A percentile compares a stretch with the other conserved stretches of the same genome.
Evolutionary conservation across 441 rosid genomes (phyloP).

Genomic region (Jatropha multifida): DNA sequence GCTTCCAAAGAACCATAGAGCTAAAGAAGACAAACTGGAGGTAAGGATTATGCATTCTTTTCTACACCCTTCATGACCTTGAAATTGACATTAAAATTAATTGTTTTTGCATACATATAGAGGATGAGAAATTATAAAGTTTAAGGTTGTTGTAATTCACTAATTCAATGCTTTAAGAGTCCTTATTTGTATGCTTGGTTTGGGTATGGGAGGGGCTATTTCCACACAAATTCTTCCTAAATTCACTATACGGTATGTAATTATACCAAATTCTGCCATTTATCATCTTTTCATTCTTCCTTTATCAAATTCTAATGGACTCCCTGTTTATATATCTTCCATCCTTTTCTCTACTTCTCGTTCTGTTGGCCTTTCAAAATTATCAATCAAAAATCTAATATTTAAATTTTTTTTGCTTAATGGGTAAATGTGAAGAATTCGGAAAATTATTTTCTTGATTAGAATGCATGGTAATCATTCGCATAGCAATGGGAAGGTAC

Average conservation of each 20-base stretch:
- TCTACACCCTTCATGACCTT: not conserved
- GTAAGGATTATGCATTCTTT: conserved; percentile 27
- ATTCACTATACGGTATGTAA: not conserved
- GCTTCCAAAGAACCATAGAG: conserved; percentile 63
- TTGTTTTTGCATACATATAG: not conserved
- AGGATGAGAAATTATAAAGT: not conserved
- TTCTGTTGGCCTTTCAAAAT: not conserved
- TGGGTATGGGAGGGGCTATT: not conserved
- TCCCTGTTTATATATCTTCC: not conserved
- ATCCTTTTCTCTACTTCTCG: not conserved
- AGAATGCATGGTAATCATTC: not conserved
- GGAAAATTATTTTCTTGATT: not conserved
- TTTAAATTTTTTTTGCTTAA: not conserved
- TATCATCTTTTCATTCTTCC: not conserved
- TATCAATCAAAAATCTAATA: not conserved
- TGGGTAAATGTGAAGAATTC: not conserved
- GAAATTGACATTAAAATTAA: not conserved
- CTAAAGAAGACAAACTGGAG: conserved; percentile 84
- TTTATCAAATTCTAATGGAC: not conserved
- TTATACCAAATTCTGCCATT: not conserved
- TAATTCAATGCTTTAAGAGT: not conserved
- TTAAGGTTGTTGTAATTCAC: not conserved
- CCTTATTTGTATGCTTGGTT: not conserved
- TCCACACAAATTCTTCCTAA: not conserved
- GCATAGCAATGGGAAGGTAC: not conserved